Base-by-base conservation (phyloP, 345 rosid genomes). In the Mercurialis annua region DNA sequence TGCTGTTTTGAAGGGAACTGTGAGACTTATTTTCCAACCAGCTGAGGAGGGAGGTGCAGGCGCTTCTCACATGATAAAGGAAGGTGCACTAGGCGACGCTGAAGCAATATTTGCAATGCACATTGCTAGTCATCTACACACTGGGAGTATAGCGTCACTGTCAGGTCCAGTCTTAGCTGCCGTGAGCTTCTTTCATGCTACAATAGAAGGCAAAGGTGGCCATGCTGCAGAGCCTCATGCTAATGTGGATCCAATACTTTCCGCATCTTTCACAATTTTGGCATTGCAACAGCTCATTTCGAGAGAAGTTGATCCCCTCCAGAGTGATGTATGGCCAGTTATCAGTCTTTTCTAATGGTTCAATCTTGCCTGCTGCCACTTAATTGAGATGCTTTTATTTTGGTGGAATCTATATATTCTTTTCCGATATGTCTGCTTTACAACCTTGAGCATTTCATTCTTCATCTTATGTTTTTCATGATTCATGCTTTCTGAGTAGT, bases 11-110 rank as follows among this genome's bases (percentile, higher is more conserved):
- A 74, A 93, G 98, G 98, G 96, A 69, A 87, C 96, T 33, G 88
- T 90, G 67, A 80, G 92, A 71, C 90, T 90, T 67, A 80, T 93
- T 59, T 93, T 90, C 81, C 96, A 93, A 71, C 97, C 94, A 15
- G 98, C 94, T 6, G 96, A 93, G 78, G 96, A 93, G 75, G 90
- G 90, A 57, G 96, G 96, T 49, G 96, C 94, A 0, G 98, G 98
- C 77, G 98, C 97, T 21, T 77, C 78, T 58, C 79, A 73, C 17
- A 87, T 93, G 98, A 81, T 93, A 66, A 74, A 74, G 70, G 94
- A 90, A n/a, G 91, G 96, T 15, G 94, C 96, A 16, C 78, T 93
- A 53, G 94, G 97, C 74, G 84, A 87, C 26, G 81, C 97, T n/a
- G 90, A 86, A 86, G 96, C 87, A 21, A 86, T 93, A 74, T 93